A percentile compares a stretch with the other conserved stretches of the same genome.
Conservation (phyloP, 148 eudicot genomes). For the Fagopyrum esculentum region DNA sequence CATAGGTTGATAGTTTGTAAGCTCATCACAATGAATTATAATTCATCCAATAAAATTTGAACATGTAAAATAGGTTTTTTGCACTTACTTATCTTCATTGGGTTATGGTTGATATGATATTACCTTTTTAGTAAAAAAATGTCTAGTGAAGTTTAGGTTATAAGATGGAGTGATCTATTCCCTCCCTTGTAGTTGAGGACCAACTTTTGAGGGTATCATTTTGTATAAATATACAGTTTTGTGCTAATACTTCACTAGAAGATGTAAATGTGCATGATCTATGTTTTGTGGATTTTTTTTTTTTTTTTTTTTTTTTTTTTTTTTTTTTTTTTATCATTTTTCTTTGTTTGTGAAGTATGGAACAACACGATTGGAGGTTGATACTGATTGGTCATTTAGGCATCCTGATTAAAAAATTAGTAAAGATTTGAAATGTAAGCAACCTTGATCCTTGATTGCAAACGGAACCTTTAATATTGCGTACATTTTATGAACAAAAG, state of each 20-base stretch:
- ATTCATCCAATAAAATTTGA: too few species aligned
- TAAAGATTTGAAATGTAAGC: slow-evolving; percentile 42
- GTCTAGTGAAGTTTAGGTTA: background rate
- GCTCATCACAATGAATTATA: too few species aligned
- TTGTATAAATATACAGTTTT: background rate
- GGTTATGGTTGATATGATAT: background rate
- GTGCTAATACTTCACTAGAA: background rate
- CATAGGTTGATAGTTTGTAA: too few species aligned
- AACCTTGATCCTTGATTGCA: background rate
- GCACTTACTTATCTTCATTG: background rate
- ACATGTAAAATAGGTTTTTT: too few species aligned
- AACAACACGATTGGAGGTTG: slow-evolving; percentile 63
- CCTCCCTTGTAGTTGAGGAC: too few species aligned
- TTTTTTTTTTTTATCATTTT: slow-evolving; percentile 20
- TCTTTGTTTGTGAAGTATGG: slow-evolving; percentile 54
- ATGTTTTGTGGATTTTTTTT: background rate
- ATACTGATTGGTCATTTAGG: slow-evolving; percentile 72
- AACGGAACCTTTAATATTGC: slow-evolving; percentile 17
- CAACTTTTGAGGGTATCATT: background rate
- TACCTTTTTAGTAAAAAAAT: background rate
- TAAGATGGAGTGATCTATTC: background rate
- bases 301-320: too few species aligned
- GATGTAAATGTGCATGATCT: background rate
- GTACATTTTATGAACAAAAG: slow-evolving; percentile 80
- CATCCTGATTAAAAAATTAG: slow-evolving; percentile 52